A percentile compares a stretch with the other conserved stretches of the same genome.
These are phyloP conservation scores for Fusarium sp. DNA, from an alignment of 2,329 filamentous ascomycete genomes.

Conservation along the genomic window DNA sequence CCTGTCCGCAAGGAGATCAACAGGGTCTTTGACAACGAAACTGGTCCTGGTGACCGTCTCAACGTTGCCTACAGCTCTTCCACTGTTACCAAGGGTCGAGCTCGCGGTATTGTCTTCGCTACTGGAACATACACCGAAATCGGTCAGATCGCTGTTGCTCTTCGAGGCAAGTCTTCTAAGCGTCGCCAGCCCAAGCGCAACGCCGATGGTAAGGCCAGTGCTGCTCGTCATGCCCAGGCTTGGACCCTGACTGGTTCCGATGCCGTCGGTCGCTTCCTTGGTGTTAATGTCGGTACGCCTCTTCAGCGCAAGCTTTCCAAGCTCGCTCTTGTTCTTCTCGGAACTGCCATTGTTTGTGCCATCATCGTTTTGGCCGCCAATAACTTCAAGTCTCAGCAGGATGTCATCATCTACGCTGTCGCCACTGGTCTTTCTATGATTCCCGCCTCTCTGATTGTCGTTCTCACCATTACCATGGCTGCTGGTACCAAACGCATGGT, in stretches of 20 bases:
- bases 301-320: constrained; percentile 75
- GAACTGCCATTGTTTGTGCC: constrained; percentile 73
- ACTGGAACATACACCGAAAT: constrained; percentile 72
- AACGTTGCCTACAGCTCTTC: constrained; percentile 73
- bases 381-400: constrained; percentile 61
- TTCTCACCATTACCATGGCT: constrained; percentile 70
- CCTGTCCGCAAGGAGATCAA: constrained; percentile 66
- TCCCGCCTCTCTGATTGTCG: constrained; percentile 59
- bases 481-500: constrained; percentile 65
- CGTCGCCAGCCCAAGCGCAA: constrained; percentile 55
- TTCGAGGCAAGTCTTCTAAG: constrained; percentile 53
- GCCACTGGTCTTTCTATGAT: constrained; percentile 62
- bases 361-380: constrained; percentile 77
- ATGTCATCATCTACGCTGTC: constrained; percentile 68
- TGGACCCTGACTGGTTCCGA: constrained; percentile 59
- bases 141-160: constrained; percentile 66
- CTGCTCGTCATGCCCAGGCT: constrained; percentile 50
- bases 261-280: constrained; percentile 71
- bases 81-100: constrained; percentile 70
- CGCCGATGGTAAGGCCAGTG: constrained; percentile 54
- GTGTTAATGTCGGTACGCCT: constrained; percentile 75
- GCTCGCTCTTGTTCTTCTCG: constrained; percentile 73
- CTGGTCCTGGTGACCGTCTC: constrained; percentile 65
- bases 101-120: constrained; percentile 68
- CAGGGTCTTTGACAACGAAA: constrained; percentile 55